Conservation (phyloP, 2,329 filamentous ascomycete species). For the Aaosphaeria arxii region DNA sequence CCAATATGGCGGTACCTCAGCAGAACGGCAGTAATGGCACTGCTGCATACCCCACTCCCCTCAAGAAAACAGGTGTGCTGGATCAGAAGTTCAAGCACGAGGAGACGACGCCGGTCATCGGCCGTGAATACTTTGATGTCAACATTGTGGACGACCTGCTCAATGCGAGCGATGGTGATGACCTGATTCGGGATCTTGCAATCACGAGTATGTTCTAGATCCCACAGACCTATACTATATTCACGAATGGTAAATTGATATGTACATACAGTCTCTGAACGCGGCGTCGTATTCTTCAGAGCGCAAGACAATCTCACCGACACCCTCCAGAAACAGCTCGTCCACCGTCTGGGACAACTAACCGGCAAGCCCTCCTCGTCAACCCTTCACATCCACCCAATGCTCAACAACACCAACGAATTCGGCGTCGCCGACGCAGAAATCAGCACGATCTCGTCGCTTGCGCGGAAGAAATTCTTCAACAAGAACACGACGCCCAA, state of each 20-base stretch:
- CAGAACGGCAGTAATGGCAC: not conserved
- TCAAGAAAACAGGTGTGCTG: slow-evolving; percentile 32
- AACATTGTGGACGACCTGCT: slow-evolving; percentile 31
- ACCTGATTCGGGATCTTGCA: slow-evolving; percentile 37
- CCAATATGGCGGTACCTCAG: not conserved
- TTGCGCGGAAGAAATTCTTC: slow-evolving; percentile 28
- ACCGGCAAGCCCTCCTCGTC: slow-evolving; percentile 58
- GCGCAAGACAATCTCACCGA: slow-evolving; percentile 58
- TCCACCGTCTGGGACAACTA: slow-evolving; percentile 58
- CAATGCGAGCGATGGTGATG: slow-evolving; percentile 16
- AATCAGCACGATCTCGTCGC: slow-evolving; percentile 35
- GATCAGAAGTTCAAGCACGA: slow-evolving; percentile 44
- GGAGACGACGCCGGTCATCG: slow-evolving; percentile 51
- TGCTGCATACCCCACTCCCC: not conserved
- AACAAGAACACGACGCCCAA: slow-evolving; percentile 2
- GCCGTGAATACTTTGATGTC: slow-evolving; percentile 43
- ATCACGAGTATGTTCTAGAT: slow-evolving; percentile 54
- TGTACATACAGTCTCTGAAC: slow-evolving; percentile 54
- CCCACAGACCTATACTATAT: not conserved
- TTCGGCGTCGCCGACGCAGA: slow-evolving; percentile 28
- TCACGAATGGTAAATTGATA: too few relatives aligned
- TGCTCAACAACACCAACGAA: slow-evolving; percentile 46
- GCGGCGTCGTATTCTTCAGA: slow-evolving; percentile 70
- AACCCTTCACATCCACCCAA: slow-evolving; percentile 59
- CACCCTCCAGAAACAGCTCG: slow-evolving; percentile 63